phyloP scores from a whole-genome alignment of 2,329 filamentous ascomycete genomes.

The Metarhizium brunneum region DNA sequence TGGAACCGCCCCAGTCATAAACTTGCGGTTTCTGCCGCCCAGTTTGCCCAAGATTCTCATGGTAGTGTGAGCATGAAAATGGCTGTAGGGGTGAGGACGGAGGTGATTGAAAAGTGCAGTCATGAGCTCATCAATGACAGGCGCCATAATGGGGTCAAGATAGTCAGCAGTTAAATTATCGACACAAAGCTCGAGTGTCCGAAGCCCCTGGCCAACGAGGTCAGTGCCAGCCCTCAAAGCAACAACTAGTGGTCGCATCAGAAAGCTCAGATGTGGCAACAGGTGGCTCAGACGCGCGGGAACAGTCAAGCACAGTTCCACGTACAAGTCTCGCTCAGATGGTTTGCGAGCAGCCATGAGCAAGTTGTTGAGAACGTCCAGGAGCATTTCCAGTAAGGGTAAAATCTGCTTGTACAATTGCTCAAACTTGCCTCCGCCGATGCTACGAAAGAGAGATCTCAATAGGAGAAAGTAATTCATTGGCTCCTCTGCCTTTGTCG shows the following conservation, averaged over 20 bases:
- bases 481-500: conserved; percentile 89
- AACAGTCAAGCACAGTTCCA: conserved; percentile 93
- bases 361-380: conserved; percentile 94
- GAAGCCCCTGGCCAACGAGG: conserved; percentile 84
- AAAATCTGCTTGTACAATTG: conserved; percentile 97
- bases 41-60: conserved; percentile 96
- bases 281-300: conserved; percentile 90
- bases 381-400: conserved; percentile 89
- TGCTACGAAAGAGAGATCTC: conserved; percentile 87
- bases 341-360: conserved; percentile 85
- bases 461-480: conserved; percentile 98
- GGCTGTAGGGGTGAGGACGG: conserved; percentile 86
- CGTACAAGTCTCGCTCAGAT: conserved; percentile 86
- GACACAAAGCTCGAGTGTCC: conserved; percentile 92
- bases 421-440: conserved; percentile 94
- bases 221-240: conserved; percentile 86
- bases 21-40: conserved; percentile 89
- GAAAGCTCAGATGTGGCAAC: conserved; percentile 85
- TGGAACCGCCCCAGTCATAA: conserved; percentile 81
- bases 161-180: conserved; percentile 98
- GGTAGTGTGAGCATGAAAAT: conserved; percentile 95
- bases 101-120: conserved; percentile 94
- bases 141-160: conserved; percentile 96
- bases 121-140: conserved; percentile 98
- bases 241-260: conserved; percentile 97